phyloP scores from a whole-genome alignment of 257 asterid genomes.

The Nicotiana tabacum region DNA sequence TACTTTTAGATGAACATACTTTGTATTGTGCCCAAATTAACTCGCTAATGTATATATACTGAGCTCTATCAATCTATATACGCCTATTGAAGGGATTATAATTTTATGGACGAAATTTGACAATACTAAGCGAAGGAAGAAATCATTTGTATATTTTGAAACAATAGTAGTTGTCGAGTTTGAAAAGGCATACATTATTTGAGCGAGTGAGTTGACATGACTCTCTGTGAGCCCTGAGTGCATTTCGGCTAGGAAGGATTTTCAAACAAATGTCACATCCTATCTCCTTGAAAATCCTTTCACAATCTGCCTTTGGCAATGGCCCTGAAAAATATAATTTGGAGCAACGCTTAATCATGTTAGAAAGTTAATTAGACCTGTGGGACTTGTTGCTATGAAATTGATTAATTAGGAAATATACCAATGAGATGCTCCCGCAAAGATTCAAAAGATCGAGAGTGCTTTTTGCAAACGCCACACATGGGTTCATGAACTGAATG shows the following conservation, averaged over 20 bases:
- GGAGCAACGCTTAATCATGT: neutral
- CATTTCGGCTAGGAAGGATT: constrained; percentile 42
- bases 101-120: neutral
- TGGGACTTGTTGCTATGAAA: neutral
- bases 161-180: neutral
- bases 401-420: constrained; percentile 3
- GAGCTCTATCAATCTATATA: neutral
- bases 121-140: neutral
- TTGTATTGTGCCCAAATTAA: too few relatives aligned
- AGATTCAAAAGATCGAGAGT: constrained; percentile 81
- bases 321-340: constrained; percentile 46
- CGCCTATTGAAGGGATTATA: neutral
- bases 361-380: constrained; percentile 2
- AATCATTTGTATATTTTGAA: neutral
- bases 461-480: constrained; percentile 73
- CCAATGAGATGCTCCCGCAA: constrained; percentile 92
- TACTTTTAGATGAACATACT: too few relatives aligned
- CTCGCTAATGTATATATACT: too few relatives aligned
- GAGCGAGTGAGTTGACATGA: constrained; percentile 63
- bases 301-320: constrained; percentile 88
- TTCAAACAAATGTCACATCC: constrained; percentile 75
- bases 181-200: constrained; percentile 13
- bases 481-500: constrained; percentile 83
- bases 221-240: constrained; percentile 53
- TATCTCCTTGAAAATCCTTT: constrained; percentile 73